Evolutionary conservation across 1,284 basidiomycete genomes (phyloP).

Genomic region (Ustilago curta): DNA sequence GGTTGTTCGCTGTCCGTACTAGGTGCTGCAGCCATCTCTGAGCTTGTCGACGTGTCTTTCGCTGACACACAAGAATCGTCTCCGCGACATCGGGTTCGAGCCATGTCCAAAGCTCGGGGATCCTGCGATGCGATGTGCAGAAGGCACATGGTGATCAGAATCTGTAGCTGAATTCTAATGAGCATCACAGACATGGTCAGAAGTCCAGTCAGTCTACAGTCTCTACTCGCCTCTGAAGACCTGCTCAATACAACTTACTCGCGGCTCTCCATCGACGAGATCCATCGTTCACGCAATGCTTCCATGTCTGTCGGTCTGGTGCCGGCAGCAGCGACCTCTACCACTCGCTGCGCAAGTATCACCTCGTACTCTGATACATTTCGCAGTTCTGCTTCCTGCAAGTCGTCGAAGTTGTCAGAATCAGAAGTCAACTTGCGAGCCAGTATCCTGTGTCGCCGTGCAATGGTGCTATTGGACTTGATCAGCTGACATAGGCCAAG

Average conservation of each 20-base stretch:
- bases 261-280: slow-evolving; percentile 44
- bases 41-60: neutral
- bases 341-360: slow-evolving; percentile 10
- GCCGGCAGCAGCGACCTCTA: neutral
- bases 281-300: slow-evolving; percentile 20
- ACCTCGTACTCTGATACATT: slow-evolving; percentile 18
- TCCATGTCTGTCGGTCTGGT: neutral
- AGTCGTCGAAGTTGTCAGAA: neutral
- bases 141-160: slow-evolving; percentile 42
- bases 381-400: neutral
- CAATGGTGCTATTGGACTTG: slow-evolving; percentile 27
- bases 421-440: slow-evolving; percentile 1
- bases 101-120: slow-evolving; percentile 32
- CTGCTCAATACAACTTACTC: slow-evolving; percentile 28
- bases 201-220: neutral
- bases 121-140: slow-evolving; percentile 43
- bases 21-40: neutral
- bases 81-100: slow-evolving; percentile 16
- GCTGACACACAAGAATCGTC: neutral
- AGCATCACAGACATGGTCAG: neutral
- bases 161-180: slow-evolving; percentile 45
- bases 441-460: slow-evolving; percentile 17
- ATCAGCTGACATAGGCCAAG: slow-evolving; percentile 31
- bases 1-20: slow-evolving; percentile 14
- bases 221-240: neutral